These are phyloP conservation scores for Brachypodium distachyon DNA, from an alignment of 202 grass and related monocot genomes.

Conservation along the genomic window DNA sequence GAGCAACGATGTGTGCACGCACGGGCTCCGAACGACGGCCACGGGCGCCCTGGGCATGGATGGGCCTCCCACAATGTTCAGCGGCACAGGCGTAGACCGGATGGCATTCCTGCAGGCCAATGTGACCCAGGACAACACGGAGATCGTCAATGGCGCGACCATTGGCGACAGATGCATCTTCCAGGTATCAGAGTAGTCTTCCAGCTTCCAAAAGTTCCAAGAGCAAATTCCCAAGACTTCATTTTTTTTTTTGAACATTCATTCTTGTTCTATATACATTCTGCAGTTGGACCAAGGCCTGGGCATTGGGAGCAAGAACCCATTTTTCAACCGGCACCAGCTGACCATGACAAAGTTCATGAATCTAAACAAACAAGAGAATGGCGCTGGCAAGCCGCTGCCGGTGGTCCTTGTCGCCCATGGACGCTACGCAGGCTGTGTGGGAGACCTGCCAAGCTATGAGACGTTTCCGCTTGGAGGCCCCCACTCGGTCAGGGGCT, in stretches of 20 bases:
- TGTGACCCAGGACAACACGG: conserved; percentile 88
- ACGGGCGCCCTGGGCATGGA: conserved; percentile 74
- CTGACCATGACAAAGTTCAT: conserved; percentile 83
- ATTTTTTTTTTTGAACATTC: not conserved
- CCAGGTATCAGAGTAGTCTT: conserved; percentile 42
- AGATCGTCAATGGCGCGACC: conserved; percentile 71
- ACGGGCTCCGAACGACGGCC: conserved; percentile 63
- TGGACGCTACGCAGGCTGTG: conserved; percentile 79
- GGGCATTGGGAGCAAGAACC: conserved; percentile 89
- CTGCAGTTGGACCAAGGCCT: conserved; percentile 91
- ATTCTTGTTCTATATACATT: too few relatives aligned
- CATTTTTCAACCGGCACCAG: conserved; percentile 96
- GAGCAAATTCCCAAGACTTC: not conserved
- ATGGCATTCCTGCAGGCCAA: conserved; percentile 87
- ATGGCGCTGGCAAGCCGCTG: conserved; percentile 60
- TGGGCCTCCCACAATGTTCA: conserved; percentile 84
- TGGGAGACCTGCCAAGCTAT: conserved; percentile 90
- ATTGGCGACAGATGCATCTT: conserved; percentile 90
- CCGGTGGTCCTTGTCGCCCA: conserved; percentile 80
- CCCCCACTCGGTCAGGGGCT: conserved; percentile 90
- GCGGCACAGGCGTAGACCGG: conserved; percentile 69
- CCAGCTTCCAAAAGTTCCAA: not conserved
- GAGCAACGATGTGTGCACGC: conserved; percentile 82
- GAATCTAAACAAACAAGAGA: conserved; percentile 73
- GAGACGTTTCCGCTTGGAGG: conserved; percentile 89